Evolutionary conservation across 108 stramenopile species (phyloP).

Genomic region (Discostella pseudostelligera): DNA sequence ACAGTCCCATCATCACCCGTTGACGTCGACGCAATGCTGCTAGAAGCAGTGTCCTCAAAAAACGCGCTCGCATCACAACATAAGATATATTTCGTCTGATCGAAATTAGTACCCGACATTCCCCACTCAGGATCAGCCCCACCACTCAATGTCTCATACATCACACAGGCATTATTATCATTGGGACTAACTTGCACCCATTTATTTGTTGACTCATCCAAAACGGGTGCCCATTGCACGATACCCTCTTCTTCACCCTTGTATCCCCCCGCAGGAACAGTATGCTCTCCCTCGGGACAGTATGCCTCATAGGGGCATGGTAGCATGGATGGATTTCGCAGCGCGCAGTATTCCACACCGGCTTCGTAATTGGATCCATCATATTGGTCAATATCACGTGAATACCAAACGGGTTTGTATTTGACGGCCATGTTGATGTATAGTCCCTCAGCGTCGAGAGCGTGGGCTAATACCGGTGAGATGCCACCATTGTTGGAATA

Average conservation of each 20-base stretch:
- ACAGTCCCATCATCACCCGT: too few relatives aligned
- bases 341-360: neutral
- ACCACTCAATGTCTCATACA: neutral
- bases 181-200: conserved; percentile 7
- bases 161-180: neutral
- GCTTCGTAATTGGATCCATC: neutral
- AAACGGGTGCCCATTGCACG: neutral
- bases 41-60: too few relatives aligned
- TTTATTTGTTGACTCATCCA: neutral
- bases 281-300: conserved; percentile 1
- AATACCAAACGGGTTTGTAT: conserved; percentile 4
- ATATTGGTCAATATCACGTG: neutral
- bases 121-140: neutral
- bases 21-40: too few relatives aligned
- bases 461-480: too few relatives aligned
- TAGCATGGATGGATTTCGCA: neutral
- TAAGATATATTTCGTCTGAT: too few relatives aligned
- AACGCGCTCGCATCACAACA: too few relatives aligned
- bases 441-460: neutral
- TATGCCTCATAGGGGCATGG: conserved; percentile 8
- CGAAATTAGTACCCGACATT: too few relatives aligned
- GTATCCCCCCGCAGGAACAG: conserved; percentile 1
- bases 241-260: neutral
- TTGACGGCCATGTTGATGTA: neutral
- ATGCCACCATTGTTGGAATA: too few relatives aligned